These are phyloP conservation scores for Neopestalotiopsis clavispora DNA, from an alignment of 2,329 filamentous ascomycete genomes.

Conservation along the genomic window DNA sequence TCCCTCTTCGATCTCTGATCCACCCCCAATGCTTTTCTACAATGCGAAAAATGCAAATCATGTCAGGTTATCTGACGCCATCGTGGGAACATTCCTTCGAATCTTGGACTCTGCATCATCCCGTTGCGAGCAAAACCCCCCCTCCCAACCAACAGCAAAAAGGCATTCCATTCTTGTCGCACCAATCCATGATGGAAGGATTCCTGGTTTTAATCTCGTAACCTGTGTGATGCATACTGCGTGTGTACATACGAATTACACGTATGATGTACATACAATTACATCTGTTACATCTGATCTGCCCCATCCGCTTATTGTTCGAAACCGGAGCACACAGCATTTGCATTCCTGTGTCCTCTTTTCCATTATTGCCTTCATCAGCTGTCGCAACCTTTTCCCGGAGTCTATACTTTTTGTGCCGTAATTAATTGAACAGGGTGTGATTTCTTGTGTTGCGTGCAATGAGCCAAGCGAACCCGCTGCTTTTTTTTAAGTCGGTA, in stretches of 20 bases:
- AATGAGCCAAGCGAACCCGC: not conserved
- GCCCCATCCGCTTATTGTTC: too few relatives aligned
- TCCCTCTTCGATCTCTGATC: not conserved
- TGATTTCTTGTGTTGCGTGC: not conserved
- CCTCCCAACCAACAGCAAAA: too few relatives aligned
- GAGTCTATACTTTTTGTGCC: too few relatives aligned
- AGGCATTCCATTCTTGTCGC: too few relatives aligned
- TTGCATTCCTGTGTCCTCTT: too few relatives aligned
- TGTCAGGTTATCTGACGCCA: not conserved
- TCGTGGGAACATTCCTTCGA: not conserved
- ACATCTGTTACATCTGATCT: too few relatives aligned
- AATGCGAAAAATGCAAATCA: not conserved
- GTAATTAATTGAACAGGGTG: too few relatives aligned
- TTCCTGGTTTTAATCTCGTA: not conserved
- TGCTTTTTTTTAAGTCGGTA: too few relatives aligned
- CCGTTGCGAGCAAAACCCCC: not conserved
- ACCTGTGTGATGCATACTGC: not conserved
- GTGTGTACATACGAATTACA: not conserved
- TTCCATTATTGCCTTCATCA: too few relatives aligned
- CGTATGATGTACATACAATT: too few relatives aligned
- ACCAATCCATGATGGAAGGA: not conserved
- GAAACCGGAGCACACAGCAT: too few relatives aligned
- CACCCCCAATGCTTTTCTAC: not conserved
- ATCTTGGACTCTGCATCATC: not conserved
- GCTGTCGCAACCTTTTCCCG: too few relatives aligned